Percentiles rank a stretch among this genome's conserved stretches.
Evolutionary conservation across 2,329 filamentous ascomycete species (phyloP).

Genomic region (Phialophora expanda): DNA sequence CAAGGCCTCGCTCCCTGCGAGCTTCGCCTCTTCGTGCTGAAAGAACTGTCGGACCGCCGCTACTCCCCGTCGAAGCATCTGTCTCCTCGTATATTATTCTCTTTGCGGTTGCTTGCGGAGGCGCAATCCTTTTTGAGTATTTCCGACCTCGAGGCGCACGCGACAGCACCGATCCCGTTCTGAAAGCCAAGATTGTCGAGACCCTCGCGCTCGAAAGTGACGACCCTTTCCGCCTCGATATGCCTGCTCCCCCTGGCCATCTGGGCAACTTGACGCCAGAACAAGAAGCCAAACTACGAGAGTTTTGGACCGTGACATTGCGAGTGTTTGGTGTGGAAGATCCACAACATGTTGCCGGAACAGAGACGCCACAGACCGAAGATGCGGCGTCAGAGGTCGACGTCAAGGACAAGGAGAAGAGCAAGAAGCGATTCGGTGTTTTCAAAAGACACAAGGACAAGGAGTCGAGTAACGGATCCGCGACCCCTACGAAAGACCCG

Average conservation of each 20-base stretch:
- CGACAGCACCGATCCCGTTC: conserved; percentile 33
- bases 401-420: conserved; percentile 62
- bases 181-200: conserved; percentile 45
- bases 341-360: conserved; percentile 24
- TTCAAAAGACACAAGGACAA: conserved; percentile 63
- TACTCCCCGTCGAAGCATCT: conserved; percentile 27
- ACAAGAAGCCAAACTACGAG: conserved; percentile 83
- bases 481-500: conserved; percentile 47
- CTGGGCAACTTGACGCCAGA: conserved; percentile 87
- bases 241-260: conserved; percentile 65
- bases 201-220: conserved; percentile 11
- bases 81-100: conserved; percentile 32
- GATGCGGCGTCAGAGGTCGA: conserved; percentile 40
- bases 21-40: conserved; percentile 1
- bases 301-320: conserved; percentile 80
- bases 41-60: conserved; percentile 1
- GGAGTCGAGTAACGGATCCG: conserved; percentile 45
- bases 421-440: conserved; percentile 74
- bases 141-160: conserved; percentile 21
- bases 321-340: conserved; percentile 71
- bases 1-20: conserved; percentile 1
- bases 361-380: conserved; percentile 38
- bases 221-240: conserved; percentile 35
- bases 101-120: conserved; percentile 28
- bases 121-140: conserved; percentile 31